Evolutionary conservation across 208 protist species (phyloP), one percentile per base, ranked within the genome.

Genomic region (Leishmania tarentolae): DNA sequence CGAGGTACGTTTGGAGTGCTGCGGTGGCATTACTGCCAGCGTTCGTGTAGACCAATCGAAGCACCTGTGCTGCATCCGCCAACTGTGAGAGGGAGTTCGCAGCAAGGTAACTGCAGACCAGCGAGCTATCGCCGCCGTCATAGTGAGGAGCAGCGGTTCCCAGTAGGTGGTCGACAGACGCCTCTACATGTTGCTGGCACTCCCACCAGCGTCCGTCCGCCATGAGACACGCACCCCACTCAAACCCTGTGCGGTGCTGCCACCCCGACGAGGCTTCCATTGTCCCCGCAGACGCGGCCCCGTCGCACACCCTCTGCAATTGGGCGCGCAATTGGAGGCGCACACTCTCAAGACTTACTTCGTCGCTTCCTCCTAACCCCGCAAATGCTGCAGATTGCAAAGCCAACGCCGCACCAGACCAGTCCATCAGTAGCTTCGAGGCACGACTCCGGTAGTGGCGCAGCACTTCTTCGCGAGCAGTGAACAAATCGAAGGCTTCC

Each of bases 361-460:
- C 71, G 37, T 56, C 46, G 47, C 71, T 57, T 8, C 56, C 50
- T 6, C 71, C 11, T 57, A 31, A 13, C 47, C 50, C 44, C 28
- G 11, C 31, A 52, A 21, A 24, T 15, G 71, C 21, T 75, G 11
- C 47, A 1, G 71, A 35, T 31, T 75, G 40, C 35, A 72, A 47
- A 44, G 66, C 21, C 40, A 40, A 72, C 47, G 46, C 70, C 15
- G 70, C 70, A 40, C 46, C 53, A n/a, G 35, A 53, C 73, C 73
- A 76, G n/a, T 65, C 31, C 35, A 76, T 28, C 73, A 76, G 73
- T 37, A 65, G 47, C 52, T 21, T 50, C 19, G 73, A 35, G 35
- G 73, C 73, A 46, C 50, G 52, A 31, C 73, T 63, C 19, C 35
- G 50, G 73, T 76, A 76, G 52, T 76, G 53, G 73, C 73, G 73